Evolutionary conservation across 441 rosid genomes (phyloP).

Genomic region (Populus trichocarpa): DNA sequence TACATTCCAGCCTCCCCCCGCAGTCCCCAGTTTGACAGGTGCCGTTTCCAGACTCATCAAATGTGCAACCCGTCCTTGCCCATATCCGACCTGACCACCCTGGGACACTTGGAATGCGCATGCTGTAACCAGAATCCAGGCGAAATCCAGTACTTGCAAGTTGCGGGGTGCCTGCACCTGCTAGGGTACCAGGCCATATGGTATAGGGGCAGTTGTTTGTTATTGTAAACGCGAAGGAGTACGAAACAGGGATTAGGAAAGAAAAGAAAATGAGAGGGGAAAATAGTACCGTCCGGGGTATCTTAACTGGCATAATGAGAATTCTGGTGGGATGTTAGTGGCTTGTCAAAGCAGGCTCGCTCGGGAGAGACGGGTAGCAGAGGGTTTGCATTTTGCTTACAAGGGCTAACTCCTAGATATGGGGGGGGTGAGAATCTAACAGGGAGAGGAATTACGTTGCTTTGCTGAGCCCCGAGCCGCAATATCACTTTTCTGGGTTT

Average conservation of each 20-base stretch:
- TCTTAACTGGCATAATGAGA: not conserved
- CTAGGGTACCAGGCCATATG: conserved; percentile 80
- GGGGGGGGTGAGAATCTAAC: conserved; percentile 20
- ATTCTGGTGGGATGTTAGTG: not conserved
- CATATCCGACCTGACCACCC: conserved; percentile 89
- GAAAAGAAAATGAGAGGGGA: not conserved
- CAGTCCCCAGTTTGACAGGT: conserved; percentile 72
- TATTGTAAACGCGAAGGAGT: conserved; percentile 29
- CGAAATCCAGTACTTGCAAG: conserved; percentile 67
- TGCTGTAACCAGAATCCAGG: conserved; percentile 48
- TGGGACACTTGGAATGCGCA: conserved; percentile 43
- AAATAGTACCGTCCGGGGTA: not conserved
- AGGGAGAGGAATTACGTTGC: conserved; percentile 33
- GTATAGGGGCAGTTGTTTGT: conserved; percentile 62
- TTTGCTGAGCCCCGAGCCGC: conserved; percentile 42
- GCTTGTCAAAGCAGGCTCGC: not conserved
- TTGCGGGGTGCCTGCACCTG: conserved; percentile 60
- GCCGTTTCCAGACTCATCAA: conserved; percentile 57
- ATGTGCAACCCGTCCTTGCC: conserved; percentile 82
- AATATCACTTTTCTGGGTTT: conserved; percentile 43
- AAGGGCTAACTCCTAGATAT: conserved; percentile 18
- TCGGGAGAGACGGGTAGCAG: not conserved
- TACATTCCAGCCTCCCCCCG: conserved; percentile 62
- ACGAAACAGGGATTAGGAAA: not conserved
- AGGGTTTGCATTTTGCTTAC: not conserved